Evolutionary conservation across 148 eudicot species (phyloP), one percentile per base, ranked within the genome.

Genomic region (Arbutus unedo): DNA sequence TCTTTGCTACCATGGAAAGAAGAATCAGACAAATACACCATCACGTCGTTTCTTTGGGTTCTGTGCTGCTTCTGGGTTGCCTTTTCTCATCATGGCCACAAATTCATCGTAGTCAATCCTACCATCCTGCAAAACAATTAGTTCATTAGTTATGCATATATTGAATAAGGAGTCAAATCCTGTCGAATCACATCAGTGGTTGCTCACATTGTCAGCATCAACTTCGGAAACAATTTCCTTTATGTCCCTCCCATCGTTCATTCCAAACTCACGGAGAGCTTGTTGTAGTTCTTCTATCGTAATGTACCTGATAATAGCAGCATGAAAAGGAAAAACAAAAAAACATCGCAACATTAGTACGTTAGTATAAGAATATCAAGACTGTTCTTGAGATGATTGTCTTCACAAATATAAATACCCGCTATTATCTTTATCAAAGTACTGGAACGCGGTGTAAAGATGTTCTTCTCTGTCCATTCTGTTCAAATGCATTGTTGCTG

Each of bases 401-500:
- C 23, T 5, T 80, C 57, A 44, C 72, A 7, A 44, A 44, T 72
- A 43, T 72, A 78, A 11, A 10, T 93, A 96, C 98, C 99, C 98
- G 93, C 99, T 97, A 60, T 93, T 88, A 56, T 97, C 99, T 86
- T 97, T 94, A 70, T 97, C 99, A 2, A 97, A 97, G 89, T 97
- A 97, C 31, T 94, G 98, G 91, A 97, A 97, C 3, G 99, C 99
- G 8, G 96, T 94, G 85, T 93, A 97, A 21, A 97, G 92, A 89
- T 97, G 99, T 74, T 97, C 99, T 87, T 97, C 98, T 85, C 92
- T 87, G 88, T 97, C 99, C 98, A 93, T 93, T 86, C 93, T 91
- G 87, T 97, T 97, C 91, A 97, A 84, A 71, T 97, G 99, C 98
- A 97, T 93, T 77, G 99, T 97, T 54, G 99, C 99, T 43, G 99